Evolutionary conservation across 768 basidiomycete genomes (phyloP), one percentile per base, ranked within the genome.

Genomic region (Zangia roseola): DNA sequence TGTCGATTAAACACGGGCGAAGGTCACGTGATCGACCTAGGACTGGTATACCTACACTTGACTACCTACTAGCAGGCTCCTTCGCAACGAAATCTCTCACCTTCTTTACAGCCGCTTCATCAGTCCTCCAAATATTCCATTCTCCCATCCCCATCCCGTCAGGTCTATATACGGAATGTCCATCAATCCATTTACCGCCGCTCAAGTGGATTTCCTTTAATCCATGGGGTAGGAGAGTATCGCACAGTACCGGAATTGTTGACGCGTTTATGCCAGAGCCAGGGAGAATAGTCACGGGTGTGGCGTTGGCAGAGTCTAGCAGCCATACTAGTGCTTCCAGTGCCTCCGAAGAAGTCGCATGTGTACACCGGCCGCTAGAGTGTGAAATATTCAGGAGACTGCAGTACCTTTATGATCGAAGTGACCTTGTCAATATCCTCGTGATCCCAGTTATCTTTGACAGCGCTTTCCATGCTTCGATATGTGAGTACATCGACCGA

Each of bases 341-440:
- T 19, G 74, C 77, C 34, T 72, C 67, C 5, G 63, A 62, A 25
- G 57, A 58, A 24, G 47, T 59, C 5, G 72, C 81, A 7, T 71
- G 69, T 40, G 53, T 65, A 25, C 71, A 71, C 46, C 80, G 80
- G 10, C 86, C 86, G 61, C 86, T 61, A 84, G 30, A 1, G n/a
- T 20, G 19, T 47, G 49, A 7, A 43, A 28, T 17, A 19, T 20
- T 53, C 25, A 28, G 16, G 9, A 42, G 24, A 17, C 1, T 34
- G 16, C 37, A 10, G 8, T 35, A 23, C 23, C 17, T 31, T 23
- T n/a, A 21, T 26, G 25, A 19, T 43, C n/a, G 14, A 40, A 59
- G 19, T 24, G 60, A 84, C 90, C 90, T 91, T 12, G 91, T 91
- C 43, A 92, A 63, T 51, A 93, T 77, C 23, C 91, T 80, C n/a